Base-by-base conservation (phyloP, 1,139 yeast species). In the Candida smagusa region DNA sequence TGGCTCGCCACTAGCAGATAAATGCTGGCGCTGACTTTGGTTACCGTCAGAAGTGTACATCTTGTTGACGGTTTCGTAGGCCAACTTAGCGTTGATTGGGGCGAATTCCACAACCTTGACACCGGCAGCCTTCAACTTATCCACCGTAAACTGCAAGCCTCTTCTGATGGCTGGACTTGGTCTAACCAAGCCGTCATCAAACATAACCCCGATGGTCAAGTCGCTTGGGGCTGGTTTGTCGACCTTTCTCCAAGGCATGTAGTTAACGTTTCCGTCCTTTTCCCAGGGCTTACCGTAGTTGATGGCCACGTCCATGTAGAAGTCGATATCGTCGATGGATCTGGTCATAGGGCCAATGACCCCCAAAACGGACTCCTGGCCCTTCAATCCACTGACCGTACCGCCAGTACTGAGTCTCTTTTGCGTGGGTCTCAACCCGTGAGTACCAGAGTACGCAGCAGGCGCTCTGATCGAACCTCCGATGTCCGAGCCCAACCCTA, bases 391-490 rank as follows among this genome's bases (percentile, higher is more conserved):
- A 16, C 79, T 70, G 27, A 74, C 64, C 35, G 78, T 74, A 25
- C 84, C 81, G 60, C 54, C 36, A 12, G 53, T 45, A 6, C 84
- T 71, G 35, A 81, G 61, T 60, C 90, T 71, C 54, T 78, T 77
- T 4, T 83, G 65, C 6, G 87, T 69, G 30, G 90, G 90, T 59
- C 86, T 76, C 43, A 84, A 66, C 12, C 89, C 92, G 54, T 67
- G 77, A 42, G 75, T 59, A 19, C 88, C 88, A 34, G 81, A 73
- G 53, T 71, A 83, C 0, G 87, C 88, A 24, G 90, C 84, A 2
- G 92, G 94, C 6, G 74, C 80, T 53, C 92, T 73, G 46, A 84
- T 80, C 2, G 86, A 79, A 1, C 92, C 94, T 43, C 92, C 94
- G 48, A 84, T 83, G 58, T 84, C 94, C 30, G 85, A 74, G 12